Base-by-base conservation (phyloP, 2,329 filamentous ascomycete species). In the Alternaria rosae region DNA sequence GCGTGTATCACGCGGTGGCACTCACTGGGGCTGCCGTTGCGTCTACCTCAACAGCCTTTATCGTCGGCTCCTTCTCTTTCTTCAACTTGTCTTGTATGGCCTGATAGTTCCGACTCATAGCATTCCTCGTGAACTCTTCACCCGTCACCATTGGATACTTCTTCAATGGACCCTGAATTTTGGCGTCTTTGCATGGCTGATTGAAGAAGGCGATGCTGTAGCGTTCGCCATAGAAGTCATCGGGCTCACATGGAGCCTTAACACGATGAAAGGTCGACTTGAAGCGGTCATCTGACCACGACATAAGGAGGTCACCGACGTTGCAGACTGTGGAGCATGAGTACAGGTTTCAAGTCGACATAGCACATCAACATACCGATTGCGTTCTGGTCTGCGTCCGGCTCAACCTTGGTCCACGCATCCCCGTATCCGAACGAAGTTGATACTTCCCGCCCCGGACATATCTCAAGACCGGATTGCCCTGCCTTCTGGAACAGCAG, bases 191-290 rank as follows among this genome's bases (percentile, higher is more conserved):
- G 72, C 84, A 85, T 0, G 88, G 87, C 78, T 90, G 88, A 66
- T 89, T 90, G 76, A 90, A 90, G 69, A 86, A 90, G 8, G 88
- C 88, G 72, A 91, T 87, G 72, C 86, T 88, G 73, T 88, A 90
- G 43, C 88, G 82, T 66, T 85, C 83, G 6, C 87, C 87, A 68
- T 84, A 90, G 71, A 84, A 88, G 47, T 84, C 82, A 3, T 79
- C 81, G 0, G 80, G 79, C 66, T 89, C 85, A 26, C 78, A 82
- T 0, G 87, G 87, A 1, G 87, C 86, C 76, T 87, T 88, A 60
- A 90, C 88, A 4, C 88, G 83, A 76, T 90, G 88, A 55, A 89
- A 87, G 0, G 88, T 89, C 42, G 84, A 87, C 77, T 90, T 90
- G 80, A 90, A 89, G 20, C 87, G 83, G 74, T 90, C 89, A 70